These are phyloP conservation scores for Trichoderma breve DNA, from an alignment of 2,329 filamentous ascomycete genomes.

Conservation along the genomic window DNA sequence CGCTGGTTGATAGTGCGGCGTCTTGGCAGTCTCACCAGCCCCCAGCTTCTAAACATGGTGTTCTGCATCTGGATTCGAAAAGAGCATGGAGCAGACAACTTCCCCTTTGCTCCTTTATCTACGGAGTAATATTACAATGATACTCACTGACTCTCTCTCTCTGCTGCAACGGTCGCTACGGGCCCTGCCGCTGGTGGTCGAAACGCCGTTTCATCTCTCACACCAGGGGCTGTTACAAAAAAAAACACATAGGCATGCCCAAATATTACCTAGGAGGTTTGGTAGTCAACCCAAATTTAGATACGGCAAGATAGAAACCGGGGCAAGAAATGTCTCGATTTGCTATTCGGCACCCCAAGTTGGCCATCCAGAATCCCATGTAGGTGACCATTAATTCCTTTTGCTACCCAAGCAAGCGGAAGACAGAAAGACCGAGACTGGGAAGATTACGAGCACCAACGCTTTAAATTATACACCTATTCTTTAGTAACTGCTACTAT, in stretches of 20 bases:
- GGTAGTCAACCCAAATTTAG: background rate
- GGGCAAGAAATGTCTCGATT: background rate
- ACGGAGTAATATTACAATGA: background rate
- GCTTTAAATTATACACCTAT: too few species aligned
- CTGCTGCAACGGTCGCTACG: background rate
- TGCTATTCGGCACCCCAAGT: background rate
- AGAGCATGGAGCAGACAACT: background rate
- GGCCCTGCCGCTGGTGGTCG: background rate
- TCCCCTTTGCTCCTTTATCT: background rate
- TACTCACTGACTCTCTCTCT: background rate
- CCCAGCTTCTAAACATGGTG: background rate
- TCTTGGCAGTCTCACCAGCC: constrained; percentile 18
- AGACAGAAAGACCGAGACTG: too few species aligned
- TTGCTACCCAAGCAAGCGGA: background rate
- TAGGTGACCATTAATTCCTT: background rate
- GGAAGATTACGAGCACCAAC: too few species aligned
- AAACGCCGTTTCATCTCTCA: constrained; percentile 13
- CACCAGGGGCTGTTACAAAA: constrained; percentile 9
- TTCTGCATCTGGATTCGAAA: background rate
- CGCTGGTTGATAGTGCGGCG: constrained; percentile 17
- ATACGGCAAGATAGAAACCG: background rate
- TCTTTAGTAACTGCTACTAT: too few species aligned
- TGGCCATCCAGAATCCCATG: background rate
- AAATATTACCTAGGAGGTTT: background rate
- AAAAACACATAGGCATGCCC: background rate